Evolutionary conservation across 306 rosid species (phyloP).

Genomic region (Prunus mongolica): DNA sequence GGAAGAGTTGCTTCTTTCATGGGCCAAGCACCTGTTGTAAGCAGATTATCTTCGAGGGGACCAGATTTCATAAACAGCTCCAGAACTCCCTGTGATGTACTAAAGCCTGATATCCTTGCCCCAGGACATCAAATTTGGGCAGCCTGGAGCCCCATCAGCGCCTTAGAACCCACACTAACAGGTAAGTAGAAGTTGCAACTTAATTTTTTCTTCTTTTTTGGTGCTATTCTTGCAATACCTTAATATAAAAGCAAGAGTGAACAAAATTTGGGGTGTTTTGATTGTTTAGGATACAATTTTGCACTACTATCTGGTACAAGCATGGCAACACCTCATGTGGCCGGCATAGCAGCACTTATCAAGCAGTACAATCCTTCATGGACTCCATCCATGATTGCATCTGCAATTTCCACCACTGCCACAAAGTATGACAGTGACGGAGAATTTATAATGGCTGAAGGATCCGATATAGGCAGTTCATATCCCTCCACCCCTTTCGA

Average conservation of each 20-base stretch:
- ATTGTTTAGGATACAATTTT: slow-evolving; percentile 48
- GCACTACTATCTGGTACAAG: slow-evolving; percentile 86
- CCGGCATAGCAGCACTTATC: slow-evolving; percentile 89
- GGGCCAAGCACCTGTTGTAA: slow-evolving; percentile 56
- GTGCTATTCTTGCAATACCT: background rate
- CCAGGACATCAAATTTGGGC: slow-evolving; percentile 97
- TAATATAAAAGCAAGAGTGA: background rate
- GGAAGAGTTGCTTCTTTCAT: slow-evolving; percentile 68
- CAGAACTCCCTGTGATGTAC: slow-evolving; percentile 50
- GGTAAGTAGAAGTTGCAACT: slow-evolving; percentile 32
- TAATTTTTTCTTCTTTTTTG: background rate
- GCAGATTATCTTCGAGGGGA: slow-evolving; percentile 88
- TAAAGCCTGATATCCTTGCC: slow-evolving; percentile 90
- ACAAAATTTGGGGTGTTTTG: background rate
- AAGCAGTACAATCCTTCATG: slow-evolving; percentile 76
- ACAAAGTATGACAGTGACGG: slow-evolving; percentile 58
- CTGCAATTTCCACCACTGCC: slow-evolving; percentile 81
- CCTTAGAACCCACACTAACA: slow-evolving; percentile 43
- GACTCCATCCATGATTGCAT: slow-evolving; percentile 87
- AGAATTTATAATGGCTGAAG: slow-evolving; percentile 63
- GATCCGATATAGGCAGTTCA: slow-evolving; percentile 31
- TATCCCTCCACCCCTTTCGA: slow-evolving; percentile 73
- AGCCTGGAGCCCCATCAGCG: slow-evolving; percentile 84
- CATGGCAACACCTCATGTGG: slow-evolving; percentile 88
- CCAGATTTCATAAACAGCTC: slow-evolving; percentile 60